Evolutionary conservation across 371 early-diverging fungal species (phyloP), one percentile per base, ranked within the genome.

Genomic region (Haplosporangium sp.): DNA sequence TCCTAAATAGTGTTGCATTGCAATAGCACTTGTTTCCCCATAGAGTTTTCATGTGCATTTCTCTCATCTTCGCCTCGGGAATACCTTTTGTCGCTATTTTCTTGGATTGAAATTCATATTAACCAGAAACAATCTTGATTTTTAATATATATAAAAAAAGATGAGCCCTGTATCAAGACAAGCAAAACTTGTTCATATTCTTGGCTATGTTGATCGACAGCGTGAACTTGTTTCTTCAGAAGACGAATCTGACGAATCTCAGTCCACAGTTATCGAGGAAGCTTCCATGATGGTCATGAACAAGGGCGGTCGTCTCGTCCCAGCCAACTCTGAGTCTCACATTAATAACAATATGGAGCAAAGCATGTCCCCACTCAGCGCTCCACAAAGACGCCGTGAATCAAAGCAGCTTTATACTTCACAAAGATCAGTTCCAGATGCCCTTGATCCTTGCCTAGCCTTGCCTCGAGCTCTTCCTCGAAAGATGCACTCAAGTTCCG

Each of bases 141-240:
- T 40, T 44, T 34, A 45, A n/a, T 44, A 45, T 38, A 15, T 27
- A 45, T 44, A 37, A 9, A 7, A 10, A 48, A 37, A 64, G 63
- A 58, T 75, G 81, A 81, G 71, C 72, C 81, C 75, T 35, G 62
- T 71, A 2, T 75, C 81, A 17, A 64, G 81, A 40, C 72, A 81
- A 52, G 75, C 74, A 44, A 81, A 75, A n/a, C 48, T 75, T 65
- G 71, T 44, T 57, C 71, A 74, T 50, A 63, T 81, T 63, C 53
- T 81, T 8, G 69, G 71, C 60, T 81, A 75, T 35, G 72, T 81
- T 20, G 75, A 81, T 60, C 59, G 61, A 17, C 81, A 81, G 37
- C 71, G 81, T 42, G 75, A 74, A 37, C 69, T 81, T 35, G 56
- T 74, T 39, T 65, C 71, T 27, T 62, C 71, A 1, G 79, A 67